Percentiles rank a stretch among this genome's conserved stretches.
Conservation (phyloP, 768 basidiomycete genomes). For the Boletus huronensis region DNA sequence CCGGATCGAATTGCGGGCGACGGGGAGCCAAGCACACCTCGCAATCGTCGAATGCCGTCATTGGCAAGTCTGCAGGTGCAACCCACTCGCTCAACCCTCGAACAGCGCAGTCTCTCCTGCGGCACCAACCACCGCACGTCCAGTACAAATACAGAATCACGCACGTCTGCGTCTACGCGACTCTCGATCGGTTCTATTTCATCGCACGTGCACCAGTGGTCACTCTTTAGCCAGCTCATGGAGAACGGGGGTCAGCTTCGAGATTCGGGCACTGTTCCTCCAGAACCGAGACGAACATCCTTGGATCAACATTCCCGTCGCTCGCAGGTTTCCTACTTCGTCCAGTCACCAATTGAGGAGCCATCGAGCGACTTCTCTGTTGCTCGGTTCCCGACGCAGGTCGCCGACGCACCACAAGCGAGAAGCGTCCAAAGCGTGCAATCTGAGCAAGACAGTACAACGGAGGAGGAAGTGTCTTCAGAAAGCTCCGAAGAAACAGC, state of each 20-base stretch:
- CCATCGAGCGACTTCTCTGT: background rate
- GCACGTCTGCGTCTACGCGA: conserved; percentile 10
- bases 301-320: background rate
- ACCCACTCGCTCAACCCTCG: conserved; percentile 1
- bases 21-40: conserved; percentile 15
- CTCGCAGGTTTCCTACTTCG: background rate
- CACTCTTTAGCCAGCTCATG: conserved; percentile 69
- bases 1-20: conserved; percentile 17
- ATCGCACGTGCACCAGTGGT: conserved; percentile 47
- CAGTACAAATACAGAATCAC: conserved; percentile 15
- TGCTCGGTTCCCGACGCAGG: background rate
- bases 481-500: conserved; percentile 12
- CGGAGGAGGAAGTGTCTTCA: conserved; percentile 15
- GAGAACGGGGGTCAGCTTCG: conserved; percentile 54
- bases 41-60: conserved; percentile 19
- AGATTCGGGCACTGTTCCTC: background rate
- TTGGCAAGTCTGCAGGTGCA: background rate
- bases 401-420: background rate
- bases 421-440: background rate
- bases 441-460: background rate
- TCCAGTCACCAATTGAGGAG: conserved; percentile 4
- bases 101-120: conserved; percentile 13
- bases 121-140: background rate
- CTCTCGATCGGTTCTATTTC: conserved; percentile 3
- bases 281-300: conserved; percentile 4